Conservation (phyloP, 164 flowering plant genomes). For the Chimonanthus praecox region DNA sequence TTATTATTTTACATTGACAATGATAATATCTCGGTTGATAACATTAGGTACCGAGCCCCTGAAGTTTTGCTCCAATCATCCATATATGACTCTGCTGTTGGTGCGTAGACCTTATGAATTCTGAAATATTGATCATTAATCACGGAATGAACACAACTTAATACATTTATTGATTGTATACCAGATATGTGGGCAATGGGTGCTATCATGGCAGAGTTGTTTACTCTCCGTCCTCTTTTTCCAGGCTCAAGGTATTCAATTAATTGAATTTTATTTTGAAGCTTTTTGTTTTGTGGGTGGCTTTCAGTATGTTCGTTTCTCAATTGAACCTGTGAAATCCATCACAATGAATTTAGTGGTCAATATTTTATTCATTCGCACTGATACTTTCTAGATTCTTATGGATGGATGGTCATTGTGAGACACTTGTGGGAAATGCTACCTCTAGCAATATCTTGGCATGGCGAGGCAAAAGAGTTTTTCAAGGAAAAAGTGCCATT, state of each 20-base stretch:
- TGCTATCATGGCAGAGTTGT: slow-evolving; percentile 92
- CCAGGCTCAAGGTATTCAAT: slow-evolving; percentile 70
- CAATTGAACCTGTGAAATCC: not conserved
- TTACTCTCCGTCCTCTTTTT: slow-evolving; percentile 85
- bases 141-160: not conserved
- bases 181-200: slow-evolving; percentile 99
- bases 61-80: slow-evolving; percentile 89
- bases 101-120: slow-evolving; percentile 32
- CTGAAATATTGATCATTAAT: not conserved
- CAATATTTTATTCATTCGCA: too few species aligned
- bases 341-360: too few species aligned
- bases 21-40: not conserved
- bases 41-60: slow-evolving; percentile 92
- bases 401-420: not conserved
- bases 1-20: too few species aligned
- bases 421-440: too few species aligned
- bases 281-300: not conserved
- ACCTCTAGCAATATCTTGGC: too few species aligned
- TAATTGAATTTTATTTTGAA: not conserved
- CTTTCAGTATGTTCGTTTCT: not conserved
- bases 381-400: too few species aligned
- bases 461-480: too few species aligned
- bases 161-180: not conserved
- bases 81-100: slow-evolving; percentile 75
- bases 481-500: too few species aligned